Evolutionary conservation across 1,139 yeast genomes (phyloP).

Genomic region (Nakaseomyces uthaithaninus): DNA sequence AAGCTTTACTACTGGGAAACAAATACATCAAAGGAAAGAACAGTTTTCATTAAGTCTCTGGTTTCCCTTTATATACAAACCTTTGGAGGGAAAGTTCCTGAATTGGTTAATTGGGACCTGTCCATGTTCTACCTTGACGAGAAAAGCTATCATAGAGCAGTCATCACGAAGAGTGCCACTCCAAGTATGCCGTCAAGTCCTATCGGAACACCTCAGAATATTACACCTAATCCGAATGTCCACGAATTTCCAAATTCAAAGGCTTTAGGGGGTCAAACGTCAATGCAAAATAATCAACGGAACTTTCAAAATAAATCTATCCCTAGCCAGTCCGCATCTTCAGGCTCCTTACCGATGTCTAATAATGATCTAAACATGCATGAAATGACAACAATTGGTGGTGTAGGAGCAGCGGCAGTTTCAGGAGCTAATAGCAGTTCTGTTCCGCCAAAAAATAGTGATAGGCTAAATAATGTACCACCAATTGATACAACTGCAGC

Average conservation of each 20-base stretch:
- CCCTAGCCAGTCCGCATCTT: not conserved
- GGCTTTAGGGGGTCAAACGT: not conserved
- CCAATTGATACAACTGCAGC: slow-evolving; percentile 5
- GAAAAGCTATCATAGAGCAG: slow-evolving; percentile 31
- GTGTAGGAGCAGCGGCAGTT: not conserved
- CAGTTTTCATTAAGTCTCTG: slow-evolving; percentile 55
- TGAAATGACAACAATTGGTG: not conserved
- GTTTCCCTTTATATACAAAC: slow-evolving; percentile 59
- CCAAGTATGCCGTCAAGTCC: slow-evolving; percentile 5
- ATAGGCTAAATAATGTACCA: slow-evolving; percentile 2
- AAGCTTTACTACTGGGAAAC: slow-evolving; percentile 86
- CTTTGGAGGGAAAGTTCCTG: slow-evolving; percentile 61
- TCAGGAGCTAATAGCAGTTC: not conserved
- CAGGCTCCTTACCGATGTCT: too few species aligned
- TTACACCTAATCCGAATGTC: slow-evolving; percentile 2
- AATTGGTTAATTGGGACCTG: slow-evolving; percentile 43
- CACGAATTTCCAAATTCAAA: not conserved
- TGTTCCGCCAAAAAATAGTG: slow-evolving; percentile 7
- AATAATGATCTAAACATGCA: not conserved
- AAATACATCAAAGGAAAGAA: slow-evolving; percentile 57
- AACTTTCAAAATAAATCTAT: not conserved
- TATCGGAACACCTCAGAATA: not conserved
- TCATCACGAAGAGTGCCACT: slow-evolving; percentile 13
- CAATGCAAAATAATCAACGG: not conserved
- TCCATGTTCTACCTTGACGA: slow-evolving; percentile 34